Base-by-base conservation (phyloP, 208 protist genomes). In the Porcisia deanei region DNA sequence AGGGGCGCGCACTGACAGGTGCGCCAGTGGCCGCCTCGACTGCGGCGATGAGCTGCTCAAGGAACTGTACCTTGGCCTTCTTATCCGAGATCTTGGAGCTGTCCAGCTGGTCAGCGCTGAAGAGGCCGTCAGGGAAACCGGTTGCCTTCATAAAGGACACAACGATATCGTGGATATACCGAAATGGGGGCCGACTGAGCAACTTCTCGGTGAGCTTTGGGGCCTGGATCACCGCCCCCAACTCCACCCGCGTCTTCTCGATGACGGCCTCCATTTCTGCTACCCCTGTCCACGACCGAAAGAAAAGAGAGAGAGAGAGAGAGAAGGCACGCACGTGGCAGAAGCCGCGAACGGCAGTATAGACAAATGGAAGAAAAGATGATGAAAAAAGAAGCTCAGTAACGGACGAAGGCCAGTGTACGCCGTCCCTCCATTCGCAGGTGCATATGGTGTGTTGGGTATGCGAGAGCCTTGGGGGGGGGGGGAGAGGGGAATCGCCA, bases 151-250 rank as follows among this genome's bases (percentile, higher is more conserved):
- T 76, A 39, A 96, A 86, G 58, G 73, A 83, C 55, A 87, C 91
- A 25, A 96, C 89, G 58, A 97, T 88, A 77, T 98, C 95, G 76
- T 97, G 91, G 16, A 98, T 66, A 82, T 96, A 98, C 49, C 92
- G 91, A 76, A 98, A 98, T 1, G 95, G 95, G 7, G 95, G 95
- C 39, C 85, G 86, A 53, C 76, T 76, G 34, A 98, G 90, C 8
- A 95, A 89, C 75, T 98, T 98, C 41, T 98, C 95, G 39, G 91
- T 90, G 20, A 98, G 85, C 80, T 96, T 95, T 3, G 95, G 95
- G 7, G 85, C 45, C 25, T 86, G 77, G 53, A 97, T 93, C 66
- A 95, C 73, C 34, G 90, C 86, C 34, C 93, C 93, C 12, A 97
- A 83, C 79, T 94, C 90, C 47, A 80, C 80, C 66, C 91, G 85